These are phyloP conservation scores for Daldinia sp. DNA, from an alignment of 2,329 filamentous ascomycete species.

Conservation along the genomic window DNA sequence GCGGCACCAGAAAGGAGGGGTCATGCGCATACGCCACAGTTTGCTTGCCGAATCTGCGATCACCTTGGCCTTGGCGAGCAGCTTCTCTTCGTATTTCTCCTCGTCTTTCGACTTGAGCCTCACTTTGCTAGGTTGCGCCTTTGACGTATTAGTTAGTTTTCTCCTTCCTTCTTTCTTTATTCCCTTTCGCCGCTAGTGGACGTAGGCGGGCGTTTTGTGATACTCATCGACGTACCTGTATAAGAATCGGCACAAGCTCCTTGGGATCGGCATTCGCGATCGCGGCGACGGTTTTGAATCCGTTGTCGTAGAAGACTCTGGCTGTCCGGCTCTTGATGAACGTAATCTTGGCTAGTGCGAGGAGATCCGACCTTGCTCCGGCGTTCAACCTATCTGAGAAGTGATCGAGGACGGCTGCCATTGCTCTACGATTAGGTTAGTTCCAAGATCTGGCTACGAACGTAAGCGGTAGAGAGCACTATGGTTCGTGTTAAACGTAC, in stretches of 20 bases:
- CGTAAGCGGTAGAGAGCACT: neutral
- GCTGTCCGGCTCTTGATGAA: constrained; percentile 82
- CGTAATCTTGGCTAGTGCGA: constrained; percentile 75
- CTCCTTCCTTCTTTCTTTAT: constrained; percentile 5
- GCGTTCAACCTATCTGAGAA: constrained; percentile 78
- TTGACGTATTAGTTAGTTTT: constrained; percentile 19
- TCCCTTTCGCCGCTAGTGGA: constrained; percentile 1
- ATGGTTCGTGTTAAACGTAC: constrained; percentile 47
- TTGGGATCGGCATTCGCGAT: constrained; percentile 74
- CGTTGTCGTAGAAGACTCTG: constrained; percentile 77
- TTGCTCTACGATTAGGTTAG: constrained; percentile 56
- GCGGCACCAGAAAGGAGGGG: constrained; percentile 8
- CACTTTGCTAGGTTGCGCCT: constrained; percentile 73
- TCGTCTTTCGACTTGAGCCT: constrained; percentile 64
- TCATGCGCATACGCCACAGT: constrained; percentile 67
- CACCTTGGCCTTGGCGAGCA: constrained; percentile 71
- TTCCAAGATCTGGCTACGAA: neutral
- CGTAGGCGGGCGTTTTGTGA: neutral
- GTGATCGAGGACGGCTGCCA: constrained; percentile 76
- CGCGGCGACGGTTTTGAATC: constrained; percentile 71
- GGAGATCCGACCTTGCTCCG: constrained; percentile 73
- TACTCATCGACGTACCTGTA: constrained; percentile 62
- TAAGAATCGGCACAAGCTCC: constrained; percentile 74
- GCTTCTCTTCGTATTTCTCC: constrained; percentile 68
- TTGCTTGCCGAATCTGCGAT: constrained; percentile 74